These are phyloP conservation scores for Ophiostoma sp. DNA, from an alignment of 2,329 filamentous ascomycete species.

Conservation along the genomic window DNA sequence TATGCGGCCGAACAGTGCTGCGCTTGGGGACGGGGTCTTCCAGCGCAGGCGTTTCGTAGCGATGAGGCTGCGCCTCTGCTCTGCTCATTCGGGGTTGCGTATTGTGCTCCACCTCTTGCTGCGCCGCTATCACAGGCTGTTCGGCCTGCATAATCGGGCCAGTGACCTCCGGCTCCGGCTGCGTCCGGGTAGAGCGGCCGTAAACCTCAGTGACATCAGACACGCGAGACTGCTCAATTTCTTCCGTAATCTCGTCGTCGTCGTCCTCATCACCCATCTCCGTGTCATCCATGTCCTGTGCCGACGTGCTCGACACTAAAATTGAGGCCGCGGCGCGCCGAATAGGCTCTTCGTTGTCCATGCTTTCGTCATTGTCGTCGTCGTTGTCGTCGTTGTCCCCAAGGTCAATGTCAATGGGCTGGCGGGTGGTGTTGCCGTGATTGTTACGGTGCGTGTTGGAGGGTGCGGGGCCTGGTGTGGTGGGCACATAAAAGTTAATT, in stretches of 20 bases:
- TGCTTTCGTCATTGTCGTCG: constrained; percentile 9
- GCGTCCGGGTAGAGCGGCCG: background rate
- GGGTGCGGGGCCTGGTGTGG: constrained; percentile 29
- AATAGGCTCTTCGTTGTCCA: background rate
- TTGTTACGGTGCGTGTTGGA: background rate
- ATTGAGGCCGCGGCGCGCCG: constrained; percentile 15
- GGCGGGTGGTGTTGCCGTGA: background rate
- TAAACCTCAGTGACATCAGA: constrained; percentile 13
- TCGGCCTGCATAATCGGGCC: background rate
- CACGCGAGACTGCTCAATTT: constrained; percentile 12
- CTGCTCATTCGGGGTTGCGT: background rate
- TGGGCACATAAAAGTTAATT: constrained; percentile 39
- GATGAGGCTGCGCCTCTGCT: background rate
- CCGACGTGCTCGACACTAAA: constrained; percentile 19
- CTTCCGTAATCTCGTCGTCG: constrained; percentile 14
- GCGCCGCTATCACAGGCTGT: background rate
- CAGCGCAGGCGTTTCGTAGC: constrained; percentile 15
- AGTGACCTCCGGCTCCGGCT: background rate
- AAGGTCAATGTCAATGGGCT: constrained; percentile 10
- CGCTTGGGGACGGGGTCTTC: constrained; percentile 17
- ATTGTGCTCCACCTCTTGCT: background rate
- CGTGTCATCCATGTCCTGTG: constrained; percentile 5
- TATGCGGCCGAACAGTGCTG: constrained; percentile 40
- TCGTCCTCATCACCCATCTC: constrained; percentile 17
- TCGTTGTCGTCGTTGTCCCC: constrained; percentile 5